phyloP scores from a whole-genome alignment of 176 grass and related monocot genomes.

The Musa schizocarpa region DNA sequence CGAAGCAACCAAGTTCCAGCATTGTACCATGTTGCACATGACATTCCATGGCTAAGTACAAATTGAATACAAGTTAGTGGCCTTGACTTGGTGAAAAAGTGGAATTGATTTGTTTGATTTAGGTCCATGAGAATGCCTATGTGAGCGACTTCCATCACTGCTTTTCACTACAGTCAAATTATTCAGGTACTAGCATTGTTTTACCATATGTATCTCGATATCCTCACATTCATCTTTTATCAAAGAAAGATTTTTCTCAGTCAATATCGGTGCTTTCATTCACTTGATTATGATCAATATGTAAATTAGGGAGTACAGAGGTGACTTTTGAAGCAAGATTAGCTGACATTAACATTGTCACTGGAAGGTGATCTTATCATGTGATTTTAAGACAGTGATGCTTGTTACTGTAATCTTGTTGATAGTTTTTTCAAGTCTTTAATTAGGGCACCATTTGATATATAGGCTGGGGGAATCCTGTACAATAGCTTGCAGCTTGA shows the following conservation, averaged over 20 bases:
- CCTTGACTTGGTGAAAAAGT: neutral
- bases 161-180: constrained; percentile 59
- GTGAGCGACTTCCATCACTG: constrained; percentile 90
- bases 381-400: neutral
- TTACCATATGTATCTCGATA: neutral
- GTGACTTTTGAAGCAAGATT: constrained; percentile 46
- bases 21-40: neutral
- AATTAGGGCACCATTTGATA: constrained; percentile 28
- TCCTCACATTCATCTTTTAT: neutral
- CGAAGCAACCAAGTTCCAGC: neutral
- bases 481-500: constrained; percentile 52
- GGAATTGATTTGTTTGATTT: constrained; percentile 1
- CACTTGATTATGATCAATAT: constrained; percentile 21
- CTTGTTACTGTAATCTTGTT: neutral
- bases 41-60: neutral
- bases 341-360: constrained; percentile 58
- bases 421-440: constrained; percentile 9
- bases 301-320: constrained; percentile 44
- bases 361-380: constrained; percentile 49
- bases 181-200: constrained; percentile 26
- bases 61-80: neutral
- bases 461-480: constrained; percentile 67
- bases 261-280: neutral
- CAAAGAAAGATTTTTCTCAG: neutral
- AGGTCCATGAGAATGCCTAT: constrained; percentile 98